Evolutionary conservation across 768 basidiomycete genomes (phyloP), one percentile per base, ranked within the genome.

Genomic region (Clathrus columnatus): DNA sequence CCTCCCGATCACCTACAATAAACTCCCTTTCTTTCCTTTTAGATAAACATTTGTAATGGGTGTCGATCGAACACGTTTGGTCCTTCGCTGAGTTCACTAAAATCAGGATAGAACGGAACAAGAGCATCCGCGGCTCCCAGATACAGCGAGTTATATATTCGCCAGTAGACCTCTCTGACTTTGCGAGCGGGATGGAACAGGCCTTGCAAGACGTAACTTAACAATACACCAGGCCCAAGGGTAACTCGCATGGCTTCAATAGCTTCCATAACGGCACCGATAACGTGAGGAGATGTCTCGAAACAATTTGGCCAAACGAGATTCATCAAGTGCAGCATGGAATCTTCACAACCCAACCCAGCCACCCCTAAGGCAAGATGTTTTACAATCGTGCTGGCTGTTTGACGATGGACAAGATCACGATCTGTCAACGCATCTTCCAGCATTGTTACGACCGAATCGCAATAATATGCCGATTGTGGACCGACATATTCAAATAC

Each of bases 291-390:
- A 14, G 87, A 91, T 1, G 94, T 95, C 74, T 97, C 95, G 69
- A 97, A 98, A 70, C 93, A 94, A 67, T 98, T 98, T 1, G 96
- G 96, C 94, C 94, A 98, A 14, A 98, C 89, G 24, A 99, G 81
- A 68, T 99, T 99, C 85, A 98, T 91, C 48, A 98, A 72, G 65
- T 99, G 96, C 51, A 92, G 79, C 83, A 98, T 90, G 11, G 95
- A 95, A 70, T 99, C 96, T 71, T 99, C 96, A 63, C 92, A 94
- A 0, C 96, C 95, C 24, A 98, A 79, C 46, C 96, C 96, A 0
- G 96, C 94, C 5, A 96, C 93, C 43, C 96, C 96, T 27, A 99
- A 80, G 3, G 96, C 92, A 45, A 99, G 73, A 67, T 99, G 96
- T 73, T 98, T 98, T 64, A 99, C 95, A 62, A 99, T 99, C 7